These are phyloP conservation scores for Apiotrichum gamsii DNA, from an alignment of 1,284 basidiomycete genomes.

Conservation along the genomic window DNA sequence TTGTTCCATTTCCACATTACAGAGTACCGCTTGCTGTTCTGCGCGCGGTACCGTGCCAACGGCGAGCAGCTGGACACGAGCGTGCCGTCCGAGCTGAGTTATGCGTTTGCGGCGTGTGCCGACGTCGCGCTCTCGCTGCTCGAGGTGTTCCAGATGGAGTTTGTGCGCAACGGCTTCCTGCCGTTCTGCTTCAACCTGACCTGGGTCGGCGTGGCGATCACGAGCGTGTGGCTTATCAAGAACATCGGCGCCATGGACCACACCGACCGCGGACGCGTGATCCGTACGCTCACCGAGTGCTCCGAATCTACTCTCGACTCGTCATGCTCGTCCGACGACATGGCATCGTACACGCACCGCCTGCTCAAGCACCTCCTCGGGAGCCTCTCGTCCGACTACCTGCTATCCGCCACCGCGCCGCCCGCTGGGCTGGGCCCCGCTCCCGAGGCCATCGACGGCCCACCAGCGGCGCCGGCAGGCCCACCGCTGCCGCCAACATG, in stretches of 20 bases:
- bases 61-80: constrained; percentile 15
- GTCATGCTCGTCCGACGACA: constrained; percentile 22
- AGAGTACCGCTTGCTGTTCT: constrained; percentile 26
- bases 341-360: constrained; percentile 29
- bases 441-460: not conserved
- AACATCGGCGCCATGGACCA: constrained; percentile 26
- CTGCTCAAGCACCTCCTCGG: constrained; percentile 24
- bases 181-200: constrained; percentile 23
- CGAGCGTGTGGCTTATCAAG: constrained; percentile 28
- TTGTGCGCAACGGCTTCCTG: constrained; percentile 21
- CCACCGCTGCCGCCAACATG: constrained; percentile 6
- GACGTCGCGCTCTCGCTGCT: constrained; percentile 21
- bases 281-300: constrained; percentile 15
- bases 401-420: not conserved
- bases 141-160: constrained; percentile 22
- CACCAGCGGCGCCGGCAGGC: not conserved
- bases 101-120: constrained; percentile 20
- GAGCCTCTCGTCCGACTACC: constrained; percentile 12
- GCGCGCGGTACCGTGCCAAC: constrained; percentile 15
- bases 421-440: not conserved
- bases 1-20: constrained; percentile 26
- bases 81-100: constrained; percentile 14
- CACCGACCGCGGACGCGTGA: constrained; percentile 17
- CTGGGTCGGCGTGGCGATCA: constrained; percentile 25
- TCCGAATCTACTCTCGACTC: constrained; percentile 16